Conservation (phyloP, 2,329 filamentous ascomycete species). For the Cercospora zeina region DNA sequence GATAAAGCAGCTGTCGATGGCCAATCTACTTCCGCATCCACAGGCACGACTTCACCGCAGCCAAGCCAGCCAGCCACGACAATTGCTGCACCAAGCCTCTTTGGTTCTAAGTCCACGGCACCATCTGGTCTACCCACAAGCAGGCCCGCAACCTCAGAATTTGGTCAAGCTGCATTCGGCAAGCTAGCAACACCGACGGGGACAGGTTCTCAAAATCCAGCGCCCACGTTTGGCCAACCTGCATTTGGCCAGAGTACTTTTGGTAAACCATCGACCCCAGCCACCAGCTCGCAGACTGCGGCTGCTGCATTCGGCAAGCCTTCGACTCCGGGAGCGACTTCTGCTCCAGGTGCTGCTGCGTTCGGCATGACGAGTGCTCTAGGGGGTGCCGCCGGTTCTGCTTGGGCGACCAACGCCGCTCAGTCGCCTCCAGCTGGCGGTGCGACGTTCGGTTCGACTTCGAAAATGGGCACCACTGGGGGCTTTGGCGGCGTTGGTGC, state of each 20-base stretch:
- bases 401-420: constrained; percentile 8
- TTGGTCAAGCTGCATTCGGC: constrained; percentile 14
- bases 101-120: not conserved
- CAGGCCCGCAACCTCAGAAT: constrained; percentile 8
- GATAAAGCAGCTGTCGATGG: constrained; percentile 10
- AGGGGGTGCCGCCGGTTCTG: not conserved
- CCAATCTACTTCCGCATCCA: not conserved
- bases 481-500: constrained; percentile 20
- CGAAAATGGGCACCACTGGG: constrained; percentile 11
- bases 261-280: constrained; percentile 27
- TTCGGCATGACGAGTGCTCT: constrained; percentile 15
- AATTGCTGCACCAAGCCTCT: not conserved
- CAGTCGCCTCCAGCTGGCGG: constrained; percentile 4
- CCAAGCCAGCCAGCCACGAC: not conserved
- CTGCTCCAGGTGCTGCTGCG: constrained; percentile 1
- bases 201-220: not conserved
- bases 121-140: not conserved
- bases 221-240: constrained; percentile 21
- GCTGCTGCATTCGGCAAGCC: constrained; percentile 20
- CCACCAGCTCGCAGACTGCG: constrained; percentile 9
- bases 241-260: constrained; percentile 25
- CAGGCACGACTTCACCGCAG: not conserved
- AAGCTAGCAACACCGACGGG: not conserved
- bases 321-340: constrained; percentile 3
- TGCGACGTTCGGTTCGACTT: constrained; percentile 16